Conservation (phyloP, 1,139 yeast species). For the Hyphopichia buzzinii region DNA sequence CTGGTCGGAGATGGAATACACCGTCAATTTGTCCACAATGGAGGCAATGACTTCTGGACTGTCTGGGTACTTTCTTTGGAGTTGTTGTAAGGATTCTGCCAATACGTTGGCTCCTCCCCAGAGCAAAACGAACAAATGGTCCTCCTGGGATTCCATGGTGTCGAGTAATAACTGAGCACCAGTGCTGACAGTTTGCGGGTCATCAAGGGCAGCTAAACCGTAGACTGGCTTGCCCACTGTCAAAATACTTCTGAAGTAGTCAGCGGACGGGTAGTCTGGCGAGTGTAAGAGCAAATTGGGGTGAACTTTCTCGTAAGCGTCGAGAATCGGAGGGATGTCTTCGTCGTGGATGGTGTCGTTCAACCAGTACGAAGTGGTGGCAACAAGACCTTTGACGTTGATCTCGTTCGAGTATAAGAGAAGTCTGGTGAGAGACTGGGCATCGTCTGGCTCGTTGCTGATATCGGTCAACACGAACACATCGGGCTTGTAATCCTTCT, state of each 20-base stretch:
- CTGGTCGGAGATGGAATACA: slow-evolving; percentile 24
- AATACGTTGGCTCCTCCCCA: slow-evolving; percentile 26
- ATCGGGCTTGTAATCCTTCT: slow-evolving; percentile 19
- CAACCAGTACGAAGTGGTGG: slow-evolving; percentile 24
- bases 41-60: slow-evolving; percentile 7
- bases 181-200: slow-evolving; percentile 9
- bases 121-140: slow-evolving; percentile 14
- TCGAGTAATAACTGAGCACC: slow-evolving; percentile 19
- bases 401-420: slow-evolving; percentile 21
- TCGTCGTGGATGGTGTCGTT: slow-evolving; percentile 20
- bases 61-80: slow-evolving; percentile 11
- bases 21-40: slow-evolving; percentile 13
- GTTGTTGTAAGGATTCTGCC: slow-evolving; percentile 20
- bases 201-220: slow-evolving; percentile 15
- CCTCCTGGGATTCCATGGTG: slow-evolving; percentile 15
- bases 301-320: slow-evolving; percentile 20
- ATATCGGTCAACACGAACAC: slow-evolving; percentile 23
- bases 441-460: slow-evolving; percentile 26
- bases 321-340: slow-evolving; percentile 21
- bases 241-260: slow-evolving; percentile 16
- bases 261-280: slow-evolving; percentile 16
- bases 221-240: slow-evolving; percentile 16
- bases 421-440: slow-evolving; percentile 20
- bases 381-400: slow-evolving; percentile 19
- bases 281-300: slow-evolving; percentile 18